Evolutionary conservation across 768 basidiomycete genomes (phyloP).

Genomic region (Guyanaporus albipodus): DNA sequence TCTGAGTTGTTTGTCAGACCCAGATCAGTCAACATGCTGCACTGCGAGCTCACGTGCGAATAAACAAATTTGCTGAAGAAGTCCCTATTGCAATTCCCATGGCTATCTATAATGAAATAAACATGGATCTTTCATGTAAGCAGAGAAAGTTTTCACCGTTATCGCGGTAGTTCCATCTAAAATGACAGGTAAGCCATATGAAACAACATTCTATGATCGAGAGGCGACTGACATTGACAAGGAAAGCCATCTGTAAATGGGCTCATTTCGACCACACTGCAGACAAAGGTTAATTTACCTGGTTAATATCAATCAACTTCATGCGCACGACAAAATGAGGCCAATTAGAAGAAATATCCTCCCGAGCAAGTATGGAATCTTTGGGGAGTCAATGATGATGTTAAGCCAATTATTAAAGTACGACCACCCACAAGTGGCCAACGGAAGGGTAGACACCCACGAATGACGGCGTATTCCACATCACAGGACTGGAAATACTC

Average conservation of each 20-base stretch:
- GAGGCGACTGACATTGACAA: slow-evolving; percentile 21
- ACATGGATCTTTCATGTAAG: neutral
- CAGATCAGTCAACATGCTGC: neutral
- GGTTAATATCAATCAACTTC: too few relatives aligned
- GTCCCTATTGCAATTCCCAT: slow-evolving; percentile 11
- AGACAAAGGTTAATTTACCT: neutral
- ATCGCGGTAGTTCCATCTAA: neutral
- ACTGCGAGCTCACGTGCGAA: slow-evolving; percentile 21
- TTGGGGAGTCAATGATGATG: neutral
- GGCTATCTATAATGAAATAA: slow-evolving; percentile 1
- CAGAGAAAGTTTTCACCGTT: slow-evolving; percentile 4
- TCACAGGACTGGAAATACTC: slow-evolving; percentile 16
- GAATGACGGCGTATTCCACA: slow-evolving; percentile 22
- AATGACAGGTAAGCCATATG: neutral
- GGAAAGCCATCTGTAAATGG: neutral
- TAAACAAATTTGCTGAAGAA: slow-evolving; percentile 22
- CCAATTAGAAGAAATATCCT: slow-evolving; percentile 10
- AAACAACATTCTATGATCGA: neutral
- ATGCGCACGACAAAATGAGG: slow-evolving; percentile 17
- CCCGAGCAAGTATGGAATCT: slow-evolving; percentile 28
- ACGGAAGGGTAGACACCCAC: slow-evolving; percentile 18
- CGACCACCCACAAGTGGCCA: slow-evolving; percentile 22
- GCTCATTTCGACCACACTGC: slow-evolving; percentile 5
- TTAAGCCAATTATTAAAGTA: neutral
- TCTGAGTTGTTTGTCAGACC: slow-evolving; percentile 1